Base-by-base conservation (phyloP, 441 rosid species). In the Eruca vesicaria region DNA sequence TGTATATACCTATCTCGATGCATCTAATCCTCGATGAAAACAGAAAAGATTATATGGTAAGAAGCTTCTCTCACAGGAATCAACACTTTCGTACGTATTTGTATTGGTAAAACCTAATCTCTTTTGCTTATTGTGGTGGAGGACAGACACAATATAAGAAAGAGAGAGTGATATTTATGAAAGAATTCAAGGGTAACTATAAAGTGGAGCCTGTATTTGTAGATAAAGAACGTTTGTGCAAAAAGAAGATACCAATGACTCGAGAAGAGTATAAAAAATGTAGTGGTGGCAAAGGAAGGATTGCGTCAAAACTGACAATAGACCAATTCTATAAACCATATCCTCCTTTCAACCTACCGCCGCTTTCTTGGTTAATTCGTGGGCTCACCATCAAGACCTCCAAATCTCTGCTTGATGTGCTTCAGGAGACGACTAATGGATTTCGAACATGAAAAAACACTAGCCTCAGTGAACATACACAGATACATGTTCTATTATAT, bases 301-400 rank as follows among this genome's bases (percentile, higher is more conserved):
- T 89, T 20, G 96, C 81, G 29, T 88, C 93, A 10, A 86, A 67
- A 18, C 88, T 86, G 83, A 88, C 82, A 77, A 77, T 93, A 84
- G 86, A 89, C 19, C 98, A 87, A 79, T 85, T 4, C 72, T 85
- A 88, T 79, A 85, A 93, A 80, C 98, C 98, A 23, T 78, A 89
- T 41, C 14, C 9, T 31, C 48, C 87, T 60, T 73, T 90, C 36
- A 91, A 96, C 4, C 86, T 92, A 2, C 95, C 97, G 6, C 97
- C 92, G 3, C 78, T 93, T 72, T 93, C 97, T 45, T 93, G 95
- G 90, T 83, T 86, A 60, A 81, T 92, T 12, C 84, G 96, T 66
- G 89, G 89, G 79, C 90, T 89, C 69, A 90, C 97, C 3, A n/a
- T 84, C 63, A 84, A 66, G 65, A 84, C 91, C 66, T 84, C 88